These are phyloP conservation scores for Saturnispora kantuleensis DNA, from an alignment of 805 yeast genomes.

Conservation along the genomic window DNA sequence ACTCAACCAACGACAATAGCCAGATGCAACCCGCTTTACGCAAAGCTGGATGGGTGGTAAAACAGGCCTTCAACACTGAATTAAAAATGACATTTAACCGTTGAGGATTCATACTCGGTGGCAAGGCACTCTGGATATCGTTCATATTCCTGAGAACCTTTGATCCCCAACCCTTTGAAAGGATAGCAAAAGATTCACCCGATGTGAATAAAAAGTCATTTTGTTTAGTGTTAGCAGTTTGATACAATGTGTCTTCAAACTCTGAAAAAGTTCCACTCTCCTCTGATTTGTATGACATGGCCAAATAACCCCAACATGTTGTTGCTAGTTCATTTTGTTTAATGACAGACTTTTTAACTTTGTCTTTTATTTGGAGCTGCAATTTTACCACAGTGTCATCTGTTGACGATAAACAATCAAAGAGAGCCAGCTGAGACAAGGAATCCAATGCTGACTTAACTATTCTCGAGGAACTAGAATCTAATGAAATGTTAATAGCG, in stretches of 20 bases:
- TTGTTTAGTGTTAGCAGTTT: conserved; percentile 56
- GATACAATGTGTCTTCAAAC: conserved; percentile 40
- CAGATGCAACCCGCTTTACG: conserved; percentile 77
- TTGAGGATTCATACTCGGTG: conserved; percentile 13
- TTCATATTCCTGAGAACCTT: conserved; percentile 38
- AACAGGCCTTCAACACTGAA: conserved; percentile 41
- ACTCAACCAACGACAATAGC: conserved; percentile 73
- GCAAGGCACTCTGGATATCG: conserved; percentile 54
- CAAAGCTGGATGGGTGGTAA: conserved; percentile 60
- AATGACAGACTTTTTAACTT: conserved; percentile 34
- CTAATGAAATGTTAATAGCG: conserved; percentile 12
- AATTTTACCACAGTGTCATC: conserved; percentile 15
- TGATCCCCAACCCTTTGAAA: conserved; percentile 72
- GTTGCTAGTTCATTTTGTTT: conserved; percentile 46
- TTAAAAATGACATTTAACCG: conserved; percentile 31
- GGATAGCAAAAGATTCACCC: conserved; percentile 73
- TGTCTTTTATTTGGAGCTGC: conserved; percentile 20
- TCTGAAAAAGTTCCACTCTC: conserved; percentile 9
- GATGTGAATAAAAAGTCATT: conserved; percentile 66
- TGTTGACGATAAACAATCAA: conserved; percentile 30
- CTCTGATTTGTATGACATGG: conserved; percentile 27
- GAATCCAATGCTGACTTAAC: conserved; percentile 29
- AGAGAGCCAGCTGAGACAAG: conserved; percentile 35
- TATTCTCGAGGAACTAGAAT: conserved; percentile 14
- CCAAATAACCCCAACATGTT: conserved; percentile 44